These are phyloP conservation scores for Trichoderma lentiforme DNA, from an alignment of 2,329 filamentous ascomycete genomes.

Conservation along the genomic window DNA sequence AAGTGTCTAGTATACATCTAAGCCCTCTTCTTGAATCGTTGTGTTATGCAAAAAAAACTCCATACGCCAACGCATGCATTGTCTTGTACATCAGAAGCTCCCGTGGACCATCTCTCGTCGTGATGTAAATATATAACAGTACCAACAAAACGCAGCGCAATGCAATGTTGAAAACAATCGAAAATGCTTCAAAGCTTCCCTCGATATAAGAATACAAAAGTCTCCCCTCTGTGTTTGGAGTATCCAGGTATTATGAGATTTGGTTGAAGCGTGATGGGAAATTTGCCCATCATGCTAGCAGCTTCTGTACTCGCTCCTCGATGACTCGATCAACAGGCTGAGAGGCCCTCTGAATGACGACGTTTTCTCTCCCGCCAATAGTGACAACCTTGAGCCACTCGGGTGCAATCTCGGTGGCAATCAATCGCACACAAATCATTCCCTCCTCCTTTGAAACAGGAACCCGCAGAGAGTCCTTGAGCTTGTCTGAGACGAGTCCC, in stretches of 20 bases:
- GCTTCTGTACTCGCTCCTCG: constrained; percentile 36
- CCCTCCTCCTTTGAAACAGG: constrained; percentile 54
- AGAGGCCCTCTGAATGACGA: constrained; percentile 50
- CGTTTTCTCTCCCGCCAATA: constrained; percentile 53
- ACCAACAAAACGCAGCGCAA: constrained; percentile 7
- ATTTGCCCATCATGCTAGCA: constrained; percentile 20
- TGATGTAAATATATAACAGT: neutral
- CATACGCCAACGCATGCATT: neutral
- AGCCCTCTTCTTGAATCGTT: neutral
- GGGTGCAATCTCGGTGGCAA: constrained; percentile 54
- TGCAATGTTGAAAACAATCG: constrained; percentile 15
- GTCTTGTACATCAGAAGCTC: neutral
- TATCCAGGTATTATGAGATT: neutral
- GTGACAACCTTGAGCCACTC: constrained; percentile 54
- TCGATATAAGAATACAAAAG: neutral
- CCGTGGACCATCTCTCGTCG: neutral
- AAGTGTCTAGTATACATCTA: neutral
- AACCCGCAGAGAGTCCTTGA: constrained; percentile 63
- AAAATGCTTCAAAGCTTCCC: neutral
- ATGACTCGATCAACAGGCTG: constrained; percentile 39
- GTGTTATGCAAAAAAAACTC: constrained; percentile 2
- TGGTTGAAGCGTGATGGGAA: neutral
- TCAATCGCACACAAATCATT: constrained; percentile 46
- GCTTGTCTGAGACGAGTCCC: constrained; percentile 58
- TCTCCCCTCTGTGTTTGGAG: neutral